Conservation (phyloP, 495 filamentous ascomycete genomes). For the Talaromyces wortmannii region DNA sequence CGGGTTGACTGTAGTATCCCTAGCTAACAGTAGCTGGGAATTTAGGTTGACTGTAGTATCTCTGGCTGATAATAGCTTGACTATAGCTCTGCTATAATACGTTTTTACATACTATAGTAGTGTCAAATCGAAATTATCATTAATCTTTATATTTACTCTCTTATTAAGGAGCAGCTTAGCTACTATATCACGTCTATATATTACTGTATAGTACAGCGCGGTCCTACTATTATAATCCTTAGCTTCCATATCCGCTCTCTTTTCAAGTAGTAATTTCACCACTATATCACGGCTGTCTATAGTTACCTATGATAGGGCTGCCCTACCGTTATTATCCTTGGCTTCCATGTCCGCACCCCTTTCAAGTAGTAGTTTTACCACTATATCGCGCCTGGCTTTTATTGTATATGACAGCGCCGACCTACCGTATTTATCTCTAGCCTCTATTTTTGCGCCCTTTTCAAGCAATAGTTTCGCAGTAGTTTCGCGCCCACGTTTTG, state of each 20-base stretch:
- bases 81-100: conserved; percentile 12
- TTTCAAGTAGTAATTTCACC: conserved; percentile 8
- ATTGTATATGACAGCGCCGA: too few species aligned
- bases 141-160: conserved; percentile 4
- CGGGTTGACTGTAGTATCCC: too few species aligned
- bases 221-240: conserved; percentile 12
- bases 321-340: conserved; percentile 7
- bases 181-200: conserved; percentile 10
- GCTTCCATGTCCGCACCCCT: too few species aligned
- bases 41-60: conserved; percentile 7
- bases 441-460: conserved; percentile 3
- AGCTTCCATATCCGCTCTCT: conserved; percentile 7
- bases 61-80: conserved; percentile 9
- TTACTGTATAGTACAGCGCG: conserved; percentile 16
- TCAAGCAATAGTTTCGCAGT: conserved; percentile 9
- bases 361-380: too few species aligned
- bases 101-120: conserved; percentile 10
- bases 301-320: conserved; percentile 11
- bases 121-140: conserved; percentile 6
- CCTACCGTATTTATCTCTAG: conserved; percentile 6
- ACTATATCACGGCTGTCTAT: conserved; percentile 13
- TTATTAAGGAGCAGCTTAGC: conserved; percentile 8
- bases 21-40: too few species aligned
- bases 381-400: too few species aligned
- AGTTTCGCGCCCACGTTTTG: conserved; percentile 11